Conservation (phyloP, 495 filamentous ascomycete genomes). For the Aspergillus kassunensis region DNA sequence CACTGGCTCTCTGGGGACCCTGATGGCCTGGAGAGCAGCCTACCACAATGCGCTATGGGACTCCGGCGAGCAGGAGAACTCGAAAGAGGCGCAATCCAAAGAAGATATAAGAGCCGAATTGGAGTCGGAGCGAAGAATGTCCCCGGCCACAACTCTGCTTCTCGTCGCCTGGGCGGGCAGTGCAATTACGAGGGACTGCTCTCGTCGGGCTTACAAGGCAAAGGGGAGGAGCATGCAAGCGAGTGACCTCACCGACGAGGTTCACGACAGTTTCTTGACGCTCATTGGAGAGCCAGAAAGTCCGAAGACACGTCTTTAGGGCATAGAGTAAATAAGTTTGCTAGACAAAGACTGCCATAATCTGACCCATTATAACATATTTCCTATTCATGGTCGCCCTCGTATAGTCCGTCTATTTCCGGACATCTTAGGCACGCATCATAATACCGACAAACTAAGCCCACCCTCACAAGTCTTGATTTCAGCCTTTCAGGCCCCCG, state of each 20-base stretch:
- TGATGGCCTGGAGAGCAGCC: constrained; percentile 81
- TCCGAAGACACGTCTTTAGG: constrained; percentile 39
- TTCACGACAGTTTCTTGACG: constrained; percentile 75
- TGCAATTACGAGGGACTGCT: constrained; percentile 86
- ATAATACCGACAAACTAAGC: too few relatives aligned
- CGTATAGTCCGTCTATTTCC: not conserved
- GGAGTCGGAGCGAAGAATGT: constrained; percentile 44
- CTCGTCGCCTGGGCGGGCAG: constrained; percentile 84
- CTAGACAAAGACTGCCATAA: not conserved
- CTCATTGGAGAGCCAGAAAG: constrained; percentile 60
- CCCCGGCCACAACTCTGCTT: constrained; percentile 60
- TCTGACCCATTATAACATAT: constrained; percentile 3
- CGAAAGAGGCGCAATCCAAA: constrained; percentile 33
- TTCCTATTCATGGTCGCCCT: not conserved
- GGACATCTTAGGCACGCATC: not conserved
- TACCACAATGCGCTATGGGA: constrained; percentile 86
- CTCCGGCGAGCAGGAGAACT: constrained; percentile 42
- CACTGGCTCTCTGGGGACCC: constrained; percentile 82
- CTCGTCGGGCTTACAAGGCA: constrained; percentile 79
- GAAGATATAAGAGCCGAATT: constrained; percentile 41
- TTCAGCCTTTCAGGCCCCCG: not conserved
- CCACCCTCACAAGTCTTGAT: too few relatives aligned
- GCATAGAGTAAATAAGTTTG: not conserved
- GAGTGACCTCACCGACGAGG: constrained; percentile 88
- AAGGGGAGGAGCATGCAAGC: constrained; percentile 90